Base-by-base conservation (phyloP, 306 rosid species). In the Pyrus betulifolia region DNA sequence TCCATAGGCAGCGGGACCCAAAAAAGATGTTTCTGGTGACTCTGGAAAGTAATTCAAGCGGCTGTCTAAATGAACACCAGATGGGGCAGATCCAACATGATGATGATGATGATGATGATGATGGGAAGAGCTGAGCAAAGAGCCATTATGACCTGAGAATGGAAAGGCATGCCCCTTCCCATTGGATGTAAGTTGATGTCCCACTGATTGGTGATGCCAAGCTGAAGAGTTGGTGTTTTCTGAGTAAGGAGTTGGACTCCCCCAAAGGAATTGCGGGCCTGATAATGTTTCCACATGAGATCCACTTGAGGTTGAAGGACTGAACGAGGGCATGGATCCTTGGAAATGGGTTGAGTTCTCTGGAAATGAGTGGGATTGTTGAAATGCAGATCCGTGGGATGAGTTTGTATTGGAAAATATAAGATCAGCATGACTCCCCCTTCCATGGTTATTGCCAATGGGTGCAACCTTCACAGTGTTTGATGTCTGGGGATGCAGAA, bases 201-300 rank as follows among this genome's bases (percentile, higher is more conserved):
- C 91, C 76, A 70, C 76, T 46, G 93, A 84, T 70, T 90, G 69
- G 17, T 87, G 83, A 23, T 89, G 86, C 98, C 93, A 88, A 5
- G 84, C 87, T 70, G 92, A 78, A 78, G 91, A 85, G 80, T 65
- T 89, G 55, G 88, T 75, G 72, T 57, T 82, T 71, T 87, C 97
- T 0, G 90, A 49, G 71, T 88, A 88, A 19, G 87, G 92, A 78
- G 84, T 86, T 3, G 93, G 92, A 78, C 96, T 91, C 80, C 98
- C 98, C 98, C 98, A 93, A 49, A 91, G 98, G 84, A 93, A 93
- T 84, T 93, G 96, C 22, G 93, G 96, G 78, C 96, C 96, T 61
- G 96, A 88, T 81, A 93, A 76, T 19, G 97, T 93, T 79, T 92
- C 98, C 70, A 91, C 74, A 54, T 83, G 78, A 44, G 97, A 88